Evolutionary conservation across 306 rosid species (phyloP).

Genomic region (Carpinus fangiana): DNA sequence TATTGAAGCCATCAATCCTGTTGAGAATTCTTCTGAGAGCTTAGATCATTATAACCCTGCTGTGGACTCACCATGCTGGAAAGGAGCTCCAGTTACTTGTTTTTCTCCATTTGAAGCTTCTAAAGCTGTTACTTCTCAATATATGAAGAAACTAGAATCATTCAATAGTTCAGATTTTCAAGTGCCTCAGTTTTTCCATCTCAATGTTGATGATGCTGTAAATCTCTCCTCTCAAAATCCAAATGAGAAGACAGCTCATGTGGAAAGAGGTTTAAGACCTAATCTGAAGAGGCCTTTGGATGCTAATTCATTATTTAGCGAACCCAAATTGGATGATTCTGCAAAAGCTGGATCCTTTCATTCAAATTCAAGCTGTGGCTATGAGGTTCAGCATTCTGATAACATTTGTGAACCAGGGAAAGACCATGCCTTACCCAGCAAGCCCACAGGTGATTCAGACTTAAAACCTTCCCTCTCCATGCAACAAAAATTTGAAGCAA

Average conservation of each 20-base stretch:
- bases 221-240: constrained; percentile 40
- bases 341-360: constrained; percentile 30
- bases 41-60: constrained; percentile 66
- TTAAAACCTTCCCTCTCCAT: constrained; percentile 32
- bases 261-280: constrained; percentile 40
- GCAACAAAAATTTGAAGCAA: constrained; percentile 38
- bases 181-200: constrained; percentile 34
- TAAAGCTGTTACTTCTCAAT: constrained; percentile 31
- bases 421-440: constrained; percentile 29
- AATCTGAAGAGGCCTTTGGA: constrained; percentile 39
- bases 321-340: constrained; percentile 39
- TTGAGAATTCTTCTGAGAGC: constrained; percentile 52
- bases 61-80: constrained; percentile 99
- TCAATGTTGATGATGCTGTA: constrained; percentile 31
- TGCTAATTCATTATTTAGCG: constrained; percentile 36
- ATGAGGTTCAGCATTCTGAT: constrained; percentile 34
- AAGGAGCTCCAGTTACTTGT: constrained; percentile 58
- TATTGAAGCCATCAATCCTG: constrained; percentile 40
- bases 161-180: constrained; percentile 35
- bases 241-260: constrained; percentile 31
- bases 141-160: constrained; percentile 37
- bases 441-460: constrained; percentile 33
- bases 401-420: constrained; percentile 32
- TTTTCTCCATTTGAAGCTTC: constrained; percentile 50
- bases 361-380: constrained; percentile 34